Evolutionary conservation across 352 stramenopile species (phyloP).

Genomic region (Sclerospora graminicola): DNA sequence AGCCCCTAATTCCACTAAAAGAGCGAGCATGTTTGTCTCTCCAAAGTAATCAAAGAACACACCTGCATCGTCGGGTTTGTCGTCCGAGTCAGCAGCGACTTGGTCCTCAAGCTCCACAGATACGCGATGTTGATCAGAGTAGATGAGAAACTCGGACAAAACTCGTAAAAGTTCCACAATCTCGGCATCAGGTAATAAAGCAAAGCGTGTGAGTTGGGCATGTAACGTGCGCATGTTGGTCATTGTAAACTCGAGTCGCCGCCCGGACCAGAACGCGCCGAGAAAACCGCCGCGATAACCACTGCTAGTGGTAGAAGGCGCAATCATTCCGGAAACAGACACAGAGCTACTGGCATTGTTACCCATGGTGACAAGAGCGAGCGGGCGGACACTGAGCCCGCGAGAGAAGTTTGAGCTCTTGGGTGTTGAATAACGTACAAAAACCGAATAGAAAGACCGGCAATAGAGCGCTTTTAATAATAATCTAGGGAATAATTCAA

Average conservation of each 20-base stretch:
- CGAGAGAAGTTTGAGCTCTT: neutral
- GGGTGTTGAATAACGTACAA: neutral
- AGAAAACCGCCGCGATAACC: slow-evolving; percentile 18
- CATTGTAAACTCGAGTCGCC: slow-evolving; percentile 47
- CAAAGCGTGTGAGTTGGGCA: slow-evolving; percentile 46
- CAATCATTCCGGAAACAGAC: neutral
- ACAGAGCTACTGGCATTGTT: slow-evolving; percentile 20
- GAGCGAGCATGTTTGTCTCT: slow-evolving; percentile 91
- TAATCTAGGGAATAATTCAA: no score
- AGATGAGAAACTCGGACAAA: slow-evolving; percentile 81
- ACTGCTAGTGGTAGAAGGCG: slow-evolving; percentile 16
- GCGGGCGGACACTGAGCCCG: neutral
- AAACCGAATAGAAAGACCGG: neutral
- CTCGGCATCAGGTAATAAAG: slow-evolving; percentile 48
- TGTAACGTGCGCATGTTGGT: slow-evolving; percentile 70
- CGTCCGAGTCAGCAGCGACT: neutral
- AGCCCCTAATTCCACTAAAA: slow-evolving; percentile 82
- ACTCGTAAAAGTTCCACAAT: slow-evolving; percentile 78
- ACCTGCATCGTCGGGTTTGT: slow-evolving; percentile 18
- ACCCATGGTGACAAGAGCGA: slow-evolving; percentile 9
- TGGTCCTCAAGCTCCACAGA: slow-evolving; percentile 10
- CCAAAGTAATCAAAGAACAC: slow-evolving; percentile 95
- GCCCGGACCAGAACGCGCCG: slow-evolving; percentile 18
- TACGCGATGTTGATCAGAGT: slow-evolving; percentile 72
- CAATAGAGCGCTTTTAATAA: no score